Evolutionary conservation across 1,139 yeast genomes (phyloP).

Genomic region (Blastobotrys petasosporus): DNA sequence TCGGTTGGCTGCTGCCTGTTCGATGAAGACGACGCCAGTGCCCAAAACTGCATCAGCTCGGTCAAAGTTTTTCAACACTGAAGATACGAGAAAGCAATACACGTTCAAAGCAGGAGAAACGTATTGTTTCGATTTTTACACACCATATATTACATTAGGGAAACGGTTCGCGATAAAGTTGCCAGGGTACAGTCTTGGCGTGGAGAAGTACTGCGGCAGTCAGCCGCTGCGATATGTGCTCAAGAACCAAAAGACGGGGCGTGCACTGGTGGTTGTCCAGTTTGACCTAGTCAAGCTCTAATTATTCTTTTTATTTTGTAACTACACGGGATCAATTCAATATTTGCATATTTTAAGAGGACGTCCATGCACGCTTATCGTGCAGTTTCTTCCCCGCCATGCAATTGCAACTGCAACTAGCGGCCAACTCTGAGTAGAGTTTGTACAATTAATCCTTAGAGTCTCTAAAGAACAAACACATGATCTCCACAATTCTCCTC

Average conservation of each 20-base stretch:
- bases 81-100: conserved; percentile 29
- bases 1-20: conserved; percentile 3
- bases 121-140: conserved; percentile 41
- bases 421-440: too few relatives aligned
- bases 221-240: conserved; percentile 35
- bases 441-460: too few relatives aligned
- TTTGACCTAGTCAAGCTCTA: conserved; percentile 14
- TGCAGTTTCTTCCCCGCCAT: neutral
- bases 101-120: conserved; percentile 30
- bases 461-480: too few relatives aligned
- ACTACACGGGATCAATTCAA: neutral
- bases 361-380: neutral
- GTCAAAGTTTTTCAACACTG: conserved; percentile 31
- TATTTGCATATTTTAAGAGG: too few relatives aligned
- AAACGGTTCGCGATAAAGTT: conserved; percentile 37
- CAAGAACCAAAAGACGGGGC: conserved; percentile 21
- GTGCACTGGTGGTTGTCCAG: conserved; percentile 26
- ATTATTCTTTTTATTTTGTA: neutral
- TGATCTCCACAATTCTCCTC: too few relatives aligned
- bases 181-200: conserved; percentile 42
- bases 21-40: neutral
- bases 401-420: too few relatives aligned
- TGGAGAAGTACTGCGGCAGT: conserved; percentile 38
- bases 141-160: conserved; percentile 40
- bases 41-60: conserved; percentile 25